Base-by-base conservation (phyloP, 495 filamentous ascomycete species). In the Tuber aestivum region DNA sequence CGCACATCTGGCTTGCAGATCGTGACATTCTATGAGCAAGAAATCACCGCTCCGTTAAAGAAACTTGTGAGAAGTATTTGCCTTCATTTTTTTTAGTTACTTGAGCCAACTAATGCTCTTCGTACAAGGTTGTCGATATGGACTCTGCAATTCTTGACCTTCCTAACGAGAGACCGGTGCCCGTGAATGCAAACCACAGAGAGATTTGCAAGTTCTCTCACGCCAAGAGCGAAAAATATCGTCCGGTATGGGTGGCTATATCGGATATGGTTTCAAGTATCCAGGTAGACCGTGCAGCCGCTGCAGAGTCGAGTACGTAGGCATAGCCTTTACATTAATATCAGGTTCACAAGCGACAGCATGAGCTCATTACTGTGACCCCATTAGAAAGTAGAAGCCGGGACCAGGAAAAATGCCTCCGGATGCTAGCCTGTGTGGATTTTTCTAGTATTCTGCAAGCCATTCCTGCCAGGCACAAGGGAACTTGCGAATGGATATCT, bases 401-500 rank as follows among this genome's bases (percentile, higher is more conserved):
- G 27, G 56, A 32, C 27, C n/a, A 65, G n/a, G 56, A 32, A 65
- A 65, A 65, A 32, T 65, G 56, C 8, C 56, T 65, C 56, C 56
- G 12, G 56, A 65, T 65, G 56, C 56, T 65, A 32, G 56, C 56
- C 18, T n/a, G 56, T 65, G 56, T 65, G 27, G 56, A 65, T 32
- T n/a, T 27, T 32, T 65, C 56, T 18, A 32, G 56, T 65, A 32
- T 65, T 32, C 12, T 65, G 14, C 56, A 65, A 7, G n/a, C 56
- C 56, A 65, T 65, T 32, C 27, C 56, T 32, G 2, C 27, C 14
- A 32, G 56, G 27, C 38, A 76, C 32, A 73, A 27, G 56, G 40
- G 56, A 73, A 76, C 74, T 12, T 76, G 74, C 10, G 56, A 76
- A 69, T 76, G 74, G 74, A 45, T 76, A 35, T 71, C 72, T 23